Conservation (phyloP, 2,329 filamentous ascomycete genomes). For the Chaetomium strumarium region DNA sequence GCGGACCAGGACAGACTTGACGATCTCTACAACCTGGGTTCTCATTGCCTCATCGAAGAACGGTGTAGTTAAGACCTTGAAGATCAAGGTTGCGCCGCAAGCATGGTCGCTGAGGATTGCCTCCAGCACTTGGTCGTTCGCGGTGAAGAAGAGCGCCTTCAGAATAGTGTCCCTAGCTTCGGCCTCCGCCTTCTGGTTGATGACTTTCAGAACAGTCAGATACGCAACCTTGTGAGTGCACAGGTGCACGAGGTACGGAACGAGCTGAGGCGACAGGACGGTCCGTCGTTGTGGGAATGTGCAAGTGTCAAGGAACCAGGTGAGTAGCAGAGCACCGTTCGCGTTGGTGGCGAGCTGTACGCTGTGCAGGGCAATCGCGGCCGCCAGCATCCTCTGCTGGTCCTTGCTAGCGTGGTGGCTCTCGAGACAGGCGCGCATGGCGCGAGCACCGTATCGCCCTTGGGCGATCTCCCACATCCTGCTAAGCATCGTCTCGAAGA, state of each 20-base stretch:
- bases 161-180: conserved; percentile 88
- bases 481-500: conserved; percentile 95
- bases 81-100: conserved; percentile 91
- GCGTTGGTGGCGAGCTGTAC: conserved; percentile 94
- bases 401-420: conserved; percentile 93
- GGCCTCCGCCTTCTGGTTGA: conserved; percentile 92
- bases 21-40: conserved; percentile 81
- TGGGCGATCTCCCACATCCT: conserved; percentile 91
- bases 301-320: conserved; percentile 98
- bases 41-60: conserved; percentile 94
- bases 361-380: conserved; percentile 91
- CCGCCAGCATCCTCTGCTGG: conserved; percentile 90
- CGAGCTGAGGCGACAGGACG: conserved; percentile 83
- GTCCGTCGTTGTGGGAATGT: conserved; percentile 88
- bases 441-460: conserved; percentile 87
- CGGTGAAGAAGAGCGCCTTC: conserved; percentile 86
- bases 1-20: conserved; percentile 79
- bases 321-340: conserved; percentile 87
- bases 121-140: conserved; percentile 79
- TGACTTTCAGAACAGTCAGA: conserved; percentile 92
- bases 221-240: conserved; percentile 99
- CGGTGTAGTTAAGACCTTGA: conserved; percentile 95
- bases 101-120: conserved; percentile 86
- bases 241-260: conserved; percentile 87
- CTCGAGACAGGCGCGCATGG: conserved; percentile 94